Conservation (phyloP, 176 grass and related monocot genomes). For the Dendrocalamus sinicus region DNA sequence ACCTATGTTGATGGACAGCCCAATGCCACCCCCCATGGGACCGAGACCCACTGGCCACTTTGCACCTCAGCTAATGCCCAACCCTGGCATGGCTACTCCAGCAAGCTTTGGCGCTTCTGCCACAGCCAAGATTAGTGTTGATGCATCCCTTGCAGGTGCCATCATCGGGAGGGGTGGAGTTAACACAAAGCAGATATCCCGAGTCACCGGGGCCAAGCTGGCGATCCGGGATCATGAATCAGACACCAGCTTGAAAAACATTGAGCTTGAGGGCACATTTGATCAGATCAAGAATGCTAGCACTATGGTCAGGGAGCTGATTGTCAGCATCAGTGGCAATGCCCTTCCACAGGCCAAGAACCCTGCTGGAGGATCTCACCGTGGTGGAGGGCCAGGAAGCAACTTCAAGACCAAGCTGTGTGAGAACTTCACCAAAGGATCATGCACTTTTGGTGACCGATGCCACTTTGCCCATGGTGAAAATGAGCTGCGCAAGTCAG, state of each 20-base stretch:
- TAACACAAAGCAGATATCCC: conserved; percentile 84
- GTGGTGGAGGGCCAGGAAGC: conserved; percentile 30
- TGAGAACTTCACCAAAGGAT: conserved; percentile 72
- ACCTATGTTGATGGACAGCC: conserved; percentile 42
- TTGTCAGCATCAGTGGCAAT: conserved; percentile 57
- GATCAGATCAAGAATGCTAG: conserved; percentile 91
- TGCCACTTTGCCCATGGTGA: conserved; percentile 84
- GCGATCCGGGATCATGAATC: conserved; percentile 78
- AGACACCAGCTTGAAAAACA: conserved; percentile 74
- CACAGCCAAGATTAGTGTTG: conserved; percentile 83
- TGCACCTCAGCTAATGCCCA: conserved; percentile 40
- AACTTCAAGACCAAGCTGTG: conserved; percentile 90
- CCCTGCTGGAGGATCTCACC: conserved; percentile 30
- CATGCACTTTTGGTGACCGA: conserved; percentile 69
- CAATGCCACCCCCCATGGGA: conserved; percentile 44
- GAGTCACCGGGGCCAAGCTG: conserved; percentile 66
- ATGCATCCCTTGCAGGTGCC: conserved; percentile 68
- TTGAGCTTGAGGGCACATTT: conserved; percentile 86
- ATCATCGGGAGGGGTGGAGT: conserved; percentile 80
- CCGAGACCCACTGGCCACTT: conserved; percentile 40
- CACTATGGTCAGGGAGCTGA: conserved; percentile 74
- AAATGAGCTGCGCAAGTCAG: conserved; percentile 61
- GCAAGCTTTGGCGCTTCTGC: conserved; percentile 75
- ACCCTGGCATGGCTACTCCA: conserved; percentile 48
- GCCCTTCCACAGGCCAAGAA: conserved; percentile 12